Conservation (phyloP, 2,329 filamentous ascomycete genomes). For the Ophiostoma sp. region DNA sequence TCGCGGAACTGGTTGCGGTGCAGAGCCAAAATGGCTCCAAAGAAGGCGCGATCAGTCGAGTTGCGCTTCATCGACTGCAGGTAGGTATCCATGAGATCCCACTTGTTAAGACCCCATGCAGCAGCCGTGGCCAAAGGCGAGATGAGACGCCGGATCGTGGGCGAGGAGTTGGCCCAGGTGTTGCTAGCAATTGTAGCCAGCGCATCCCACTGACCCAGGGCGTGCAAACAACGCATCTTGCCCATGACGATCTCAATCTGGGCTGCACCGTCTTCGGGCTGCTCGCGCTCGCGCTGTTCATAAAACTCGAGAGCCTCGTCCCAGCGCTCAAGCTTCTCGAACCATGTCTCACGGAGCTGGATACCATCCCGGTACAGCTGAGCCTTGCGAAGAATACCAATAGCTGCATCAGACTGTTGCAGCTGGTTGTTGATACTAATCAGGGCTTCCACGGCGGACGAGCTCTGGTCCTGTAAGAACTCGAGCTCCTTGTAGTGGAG, state of each 20-base stretch:
- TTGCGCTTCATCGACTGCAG: constrained; percentile 89
- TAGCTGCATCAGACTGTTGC: constrained; percentile 96
- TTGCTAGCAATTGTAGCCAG: constrained; percentile 83
- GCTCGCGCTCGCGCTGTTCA: constrained; percentile 72
- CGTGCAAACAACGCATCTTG: constrained; percentile 98
- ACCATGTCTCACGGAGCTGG: constrained; percentile 95
- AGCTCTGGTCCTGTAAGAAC: constrained; percentile 95
- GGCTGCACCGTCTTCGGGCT: constrained; percentile 49
- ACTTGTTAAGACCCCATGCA: constrained; percentile 93
- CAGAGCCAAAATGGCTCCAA: constrained; percentile 89
- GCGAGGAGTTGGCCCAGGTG: constrained; percentile 84
- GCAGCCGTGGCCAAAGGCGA: constrained; percentile 91
- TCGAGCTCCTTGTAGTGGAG: constrained; percentile 98
- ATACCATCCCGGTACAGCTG: constrained; percentile 92
- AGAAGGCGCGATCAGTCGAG: constrained; percentile 94
- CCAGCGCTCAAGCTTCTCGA: constrained; percentile 96
- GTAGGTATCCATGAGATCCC: constrained; percentile 98
- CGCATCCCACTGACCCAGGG: constrained; percentile 94
- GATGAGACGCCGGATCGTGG: constrained; percentile 83
- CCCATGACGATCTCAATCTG: constrained; percentile 97
- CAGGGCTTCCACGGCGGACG: constrained; percentile 87
- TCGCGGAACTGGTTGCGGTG: constrained; percentile 95
- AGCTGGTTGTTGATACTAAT: constrained; percentile 99
- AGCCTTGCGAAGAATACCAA: constrained; percentile 93
- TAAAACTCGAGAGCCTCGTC: constrained; percentile 93